These are phyloP conservation scores for Cardamine chenopodiifolia DNA, from an alignment of 345 rosid genomes.

Conservation along the genomic window DNA sequence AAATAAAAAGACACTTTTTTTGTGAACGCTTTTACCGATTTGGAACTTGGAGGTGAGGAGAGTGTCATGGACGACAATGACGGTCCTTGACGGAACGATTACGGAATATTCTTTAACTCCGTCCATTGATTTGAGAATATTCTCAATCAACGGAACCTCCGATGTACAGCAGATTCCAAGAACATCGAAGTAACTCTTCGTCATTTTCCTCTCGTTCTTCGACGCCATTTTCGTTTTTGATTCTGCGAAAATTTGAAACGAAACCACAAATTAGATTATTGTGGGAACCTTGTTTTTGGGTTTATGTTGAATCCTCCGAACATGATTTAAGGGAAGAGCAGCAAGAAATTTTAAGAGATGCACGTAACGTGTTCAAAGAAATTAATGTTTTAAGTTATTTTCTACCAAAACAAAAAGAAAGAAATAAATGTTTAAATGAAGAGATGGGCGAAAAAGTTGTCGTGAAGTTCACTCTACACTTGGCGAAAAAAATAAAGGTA, in stretches of 20 bases:
- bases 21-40: conserved; percentile 56
- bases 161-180: conserved; percentile 89
- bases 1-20: background rate
- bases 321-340: background rate
- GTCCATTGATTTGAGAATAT: conserved; percentile 55
- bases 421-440: background rate
- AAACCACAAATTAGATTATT: background rate
- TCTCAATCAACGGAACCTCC: conserved; percentile 78
- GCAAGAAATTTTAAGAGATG: conserved; percentile 4
- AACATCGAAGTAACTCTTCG: conserved; percentile 87
- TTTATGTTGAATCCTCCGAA: background rate
- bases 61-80: conserved; percentile 82
- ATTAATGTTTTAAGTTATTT: background rate
- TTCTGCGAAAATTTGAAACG: background rate
- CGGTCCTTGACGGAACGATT: conserved; percentile 77
- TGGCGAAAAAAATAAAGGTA: conserved; percentile 1
- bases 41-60: conserved; percentile 66
- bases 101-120: conserved; percentile 74
- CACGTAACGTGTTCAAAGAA: conserved; percentile 30
- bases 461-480: conserved; percentile 36
- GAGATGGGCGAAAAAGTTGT: conserved; percentile 13
- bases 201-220: conserved; percentile 30
- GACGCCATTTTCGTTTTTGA: conserved; percentile 23
- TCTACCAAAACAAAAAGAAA: too few species aligned
- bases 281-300: background rate